phyloP scores from a whole-genome alignment of 768 basidiomycete genomes.

The Strobilomyces confusus region DNA sequence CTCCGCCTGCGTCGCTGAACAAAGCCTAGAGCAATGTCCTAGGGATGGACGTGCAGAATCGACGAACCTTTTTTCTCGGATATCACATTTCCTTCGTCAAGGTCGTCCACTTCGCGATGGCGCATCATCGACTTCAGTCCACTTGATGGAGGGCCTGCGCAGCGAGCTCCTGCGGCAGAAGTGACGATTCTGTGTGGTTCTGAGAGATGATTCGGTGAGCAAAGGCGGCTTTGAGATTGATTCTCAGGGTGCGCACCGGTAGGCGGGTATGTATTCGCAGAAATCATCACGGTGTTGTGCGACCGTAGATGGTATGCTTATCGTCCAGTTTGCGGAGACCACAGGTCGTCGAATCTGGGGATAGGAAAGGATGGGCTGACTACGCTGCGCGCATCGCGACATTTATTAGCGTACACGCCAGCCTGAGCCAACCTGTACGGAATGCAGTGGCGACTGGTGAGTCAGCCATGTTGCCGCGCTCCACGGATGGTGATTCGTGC shows the following conservation, averaged over 20 bases:
- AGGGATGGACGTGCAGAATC: neutral
- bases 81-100: slow-evolving; percentile 3
- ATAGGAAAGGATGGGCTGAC: neutral
- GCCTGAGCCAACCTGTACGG: neutral
- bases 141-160: slow-evolving; percentile 6
- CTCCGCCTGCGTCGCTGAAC: slow-evolving; percentile 42
- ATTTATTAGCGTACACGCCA: neutral
- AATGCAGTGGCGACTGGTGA: neutral
- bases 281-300: slow-evolving; percentile 3
- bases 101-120: neutral
- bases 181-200: slow-evolving; percentile 10
- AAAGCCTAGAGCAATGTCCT: neutral
- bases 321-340: neutral
- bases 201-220: neutral
- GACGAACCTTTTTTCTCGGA: slow-evolving; percentile 20
- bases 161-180: slow-evolving; percentile 1
- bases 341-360: neutral
- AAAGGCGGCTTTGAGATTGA: neutral
- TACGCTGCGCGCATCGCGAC: neutral
- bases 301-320: neutral
- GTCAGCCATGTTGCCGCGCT: neutral
- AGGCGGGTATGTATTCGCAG: neutral
- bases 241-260: slow-evolving; percentile 2
- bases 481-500: neutral
- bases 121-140: slow-evolving; percentile 12